phyloP scores from a whole-genome alignment of 768 basidiomycete species.

The Kwoniella heveanensis region DNA sequence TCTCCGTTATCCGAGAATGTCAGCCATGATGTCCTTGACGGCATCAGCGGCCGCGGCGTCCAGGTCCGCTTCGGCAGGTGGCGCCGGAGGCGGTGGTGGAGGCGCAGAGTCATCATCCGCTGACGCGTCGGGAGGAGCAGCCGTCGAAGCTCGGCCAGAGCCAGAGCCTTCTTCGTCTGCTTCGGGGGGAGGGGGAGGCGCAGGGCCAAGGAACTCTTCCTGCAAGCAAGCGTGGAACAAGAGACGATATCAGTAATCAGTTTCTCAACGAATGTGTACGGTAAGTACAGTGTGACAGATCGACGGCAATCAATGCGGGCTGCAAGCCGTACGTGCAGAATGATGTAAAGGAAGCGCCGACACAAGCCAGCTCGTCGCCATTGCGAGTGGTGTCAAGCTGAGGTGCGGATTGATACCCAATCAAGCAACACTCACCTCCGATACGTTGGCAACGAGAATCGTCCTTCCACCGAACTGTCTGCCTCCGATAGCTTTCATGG shows the following conservation, averaged over 20 bases:
- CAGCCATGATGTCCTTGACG: constrained; percentile 51
- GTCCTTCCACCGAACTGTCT: constrained; percentile 58
- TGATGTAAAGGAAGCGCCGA: no score
- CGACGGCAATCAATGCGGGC: no score
- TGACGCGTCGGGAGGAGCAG: not conserved
- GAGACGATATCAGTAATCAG: not conserved
- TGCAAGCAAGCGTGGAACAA: constrained; percentile 14
- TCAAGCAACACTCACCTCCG: constrained; percentile 45
- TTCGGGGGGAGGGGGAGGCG: constrained; percentile 50
- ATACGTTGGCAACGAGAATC: constrained; percentile 52
- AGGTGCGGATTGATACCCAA: no score
- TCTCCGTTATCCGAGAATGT: constrained; percentile 16
- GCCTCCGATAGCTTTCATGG: constrained; percentile 85
- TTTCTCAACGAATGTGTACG: no score
- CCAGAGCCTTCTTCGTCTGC: constrained; percentile 30
- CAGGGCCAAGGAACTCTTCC: constrained; percentile 54
- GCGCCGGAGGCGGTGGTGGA: constrained; percentile 51
- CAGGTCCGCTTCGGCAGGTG: constrained; percentile 43
- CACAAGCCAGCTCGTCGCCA: not conserved
- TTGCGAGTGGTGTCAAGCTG: no score
- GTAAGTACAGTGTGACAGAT: no score
- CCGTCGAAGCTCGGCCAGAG: not conserved
- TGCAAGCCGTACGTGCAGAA: no score
- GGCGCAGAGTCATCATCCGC: constrained; percentile 51
- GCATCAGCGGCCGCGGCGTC: constrained; percentile 53